Percentiles rank a stretch among this genome's conserved stretches.
Evolutionary conservation across 257 asterid species (phyloP).

Genomic region (Solanum stenotomum): DNA sequence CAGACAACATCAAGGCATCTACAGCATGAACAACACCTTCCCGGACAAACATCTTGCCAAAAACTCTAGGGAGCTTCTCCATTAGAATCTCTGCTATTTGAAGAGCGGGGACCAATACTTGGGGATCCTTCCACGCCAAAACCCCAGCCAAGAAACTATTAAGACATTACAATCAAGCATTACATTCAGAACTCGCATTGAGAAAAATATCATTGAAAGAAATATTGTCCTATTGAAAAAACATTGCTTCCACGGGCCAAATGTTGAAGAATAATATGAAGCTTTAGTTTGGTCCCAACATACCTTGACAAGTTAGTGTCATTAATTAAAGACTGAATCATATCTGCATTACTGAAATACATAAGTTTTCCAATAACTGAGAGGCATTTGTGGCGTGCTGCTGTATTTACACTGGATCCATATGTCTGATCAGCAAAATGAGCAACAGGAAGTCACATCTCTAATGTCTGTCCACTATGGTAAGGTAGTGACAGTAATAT

Average conservation of each 20-base stretch:
- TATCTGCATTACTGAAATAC: constrained; percentile 88
- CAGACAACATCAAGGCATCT: constrained; percentile 55
- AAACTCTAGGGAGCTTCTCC: constrained; percentile 92
- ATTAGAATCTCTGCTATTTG: constrained; percentile 91
- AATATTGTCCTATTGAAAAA: neutral
- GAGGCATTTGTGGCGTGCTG: constrained; percentile 95
- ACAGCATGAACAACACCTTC: constrained; percentile 99
- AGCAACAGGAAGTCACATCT: neutral
- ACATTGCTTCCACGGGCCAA: neutral
- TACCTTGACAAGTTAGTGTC: constrained; percentile 86
- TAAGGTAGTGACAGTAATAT: neutral
- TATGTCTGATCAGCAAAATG: constrained; percentile 53
- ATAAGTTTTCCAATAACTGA: constrained; percentile 89
- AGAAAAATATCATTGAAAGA: neutral
- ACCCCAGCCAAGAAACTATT: constrained; percentile 91
- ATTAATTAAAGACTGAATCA: constrained; percentile 63
- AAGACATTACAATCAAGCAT: neutral
- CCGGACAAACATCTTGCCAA: constrained; percentile 83
- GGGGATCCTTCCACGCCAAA: constrained; percentile 99
- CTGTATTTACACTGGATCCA: constrained; percentile 94
- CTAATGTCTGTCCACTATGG: neutral
- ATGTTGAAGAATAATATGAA: neutral
- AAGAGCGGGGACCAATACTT: constrained; percentile 91
- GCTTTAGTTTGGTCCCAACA: neutral
- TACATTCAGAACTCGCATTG: neutral